A percentile compares a stretch with the other conserved stretches of the same genome.
phyloP scores from a whole-genome alignment of 495 filamentous ascomycete species.

The Delitschia confertaspora region DNA sequence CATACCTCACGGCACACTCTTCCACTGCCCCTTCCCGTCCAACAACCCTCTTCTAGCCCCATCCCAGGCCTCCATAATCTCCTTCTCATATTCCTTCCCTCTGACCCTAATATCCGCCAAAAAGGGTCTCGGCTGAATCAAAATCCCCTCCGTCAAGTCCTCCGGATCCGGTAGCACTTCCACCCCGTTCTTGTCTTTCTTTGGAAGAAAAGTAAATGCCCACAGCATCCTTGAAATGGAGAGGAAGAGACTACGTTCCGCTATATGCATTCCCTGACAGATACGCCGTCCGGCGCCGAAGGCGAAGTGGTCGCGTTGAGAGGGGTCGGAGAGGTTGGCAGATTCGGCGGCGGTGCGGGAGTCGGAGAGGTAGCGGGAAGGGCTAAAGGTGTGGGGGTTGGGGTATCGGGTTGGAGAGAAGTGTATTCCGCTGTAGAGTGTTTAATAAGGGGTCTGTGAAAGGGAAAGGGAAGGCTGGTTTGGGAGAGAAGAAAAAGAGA shows the following conservation, averaged over 20 bases:
- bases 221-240: constrained; percentile 14
- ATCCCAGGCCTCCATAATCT: constrained; percentile 3
- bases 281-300: constrained; percentile 20
- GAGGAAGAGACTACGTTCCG: constrained; percentile 13
- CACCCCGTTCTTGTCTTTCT: constrained; percentile 1
- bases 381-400: constrained; percentile 47
- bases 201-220: constrained; percentile 6
- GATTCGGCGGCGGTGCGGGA: constrained; percentile 1
- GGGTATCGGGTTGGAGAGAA: constrained; percentile 42
- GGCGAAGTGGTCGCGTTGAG: constrained; percentile 8
- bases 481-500: not conserved
- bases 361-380: constrained; percentile 44
- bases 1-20: constrained; percentile 2
- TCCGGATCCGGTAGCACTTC: constrained; percentile 1
- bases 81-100: constrained; percentile 1
- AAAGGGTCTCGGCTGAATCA: constrained; percentile 2
- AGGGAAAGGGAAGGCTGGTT: not conserved
- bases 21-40: constrained; percentile 8
- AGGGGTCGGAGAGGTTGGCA: not conserved
- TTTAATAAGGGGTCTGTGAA: not conserved
- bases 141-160: constrained; percentile 5
- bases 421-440: constrained; percentile 45
- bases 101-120: constrained; percentile 2
- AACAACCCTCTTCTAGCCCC: constrained; percentile 1
- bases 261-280: constrained; percentile 21